phyloP scores from a whole-genome alignment of 176 grass and related monocot species.

The Oryza glaberrima region DNA sequence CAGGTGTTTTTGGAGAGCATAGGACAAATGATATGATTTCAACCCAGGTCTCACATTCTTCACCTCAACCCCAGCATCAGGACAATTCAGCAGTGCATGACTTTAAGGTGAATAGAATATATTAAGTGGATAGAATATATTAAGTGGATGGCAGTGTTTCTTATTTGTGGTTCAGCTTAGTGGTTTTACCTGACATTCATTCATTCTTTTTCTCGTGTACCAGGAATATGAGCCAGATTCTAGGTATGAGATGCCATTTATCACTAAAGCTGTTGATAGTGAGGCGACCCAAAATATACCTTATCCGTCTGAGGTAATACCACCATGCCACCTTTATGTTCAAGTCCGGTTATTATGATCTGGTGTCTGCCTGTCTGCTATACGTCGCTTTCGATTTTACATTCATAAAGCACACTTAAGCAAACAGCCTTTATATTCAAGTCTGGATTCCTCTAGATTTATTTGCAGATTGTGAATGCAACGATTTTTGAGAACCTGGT shows the following conservation, averaged over 20 bases:
- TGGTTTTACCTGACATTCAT: conserved; percentile 18
- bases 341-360: conserved; percentile 2
- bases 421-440: not conserved
- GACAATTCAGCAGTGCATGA: conserved; percentile 32
- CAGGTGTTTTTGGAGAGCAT: conserved; percentile 46
- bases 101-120: conserved; percentile 48
- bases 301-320: conserved; percentile 64
- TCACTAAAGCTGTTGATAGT: conserved; percentile 51
- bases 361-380: not conserved
- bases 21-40: conserved; percentile 45
- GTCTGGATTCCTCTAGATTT: not conserved
- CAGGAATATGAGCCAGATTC: conserved; percentile 66
- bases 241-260: conserved; percentile 51
- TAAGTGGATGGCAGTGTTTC: conserved; percentile 17
- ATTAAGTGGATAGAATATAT: no score
- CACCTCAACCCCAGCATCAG: conserved; percentile 47
- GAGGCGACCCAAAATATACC: conserved; percentile 38
- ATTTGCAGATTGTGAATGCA: not conserved
- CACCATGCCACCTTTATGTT: not conserved
- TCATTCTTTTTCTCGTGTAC: conserved; percentile 32
- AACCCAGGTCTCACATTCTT: conserved; percentile 46
- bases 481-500: conserved; percentile 14
- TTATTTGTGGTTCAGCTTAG: not conserved
- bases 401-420: conserved; percentile 20
- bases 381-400: conserved; percentile 20